Evolutionary conservation across 2,329 filamentous ascomycete genomes (phyloP), one percentile per base, ranked within the genome.

Genomic region (Verticillium dahliae): DNA sequence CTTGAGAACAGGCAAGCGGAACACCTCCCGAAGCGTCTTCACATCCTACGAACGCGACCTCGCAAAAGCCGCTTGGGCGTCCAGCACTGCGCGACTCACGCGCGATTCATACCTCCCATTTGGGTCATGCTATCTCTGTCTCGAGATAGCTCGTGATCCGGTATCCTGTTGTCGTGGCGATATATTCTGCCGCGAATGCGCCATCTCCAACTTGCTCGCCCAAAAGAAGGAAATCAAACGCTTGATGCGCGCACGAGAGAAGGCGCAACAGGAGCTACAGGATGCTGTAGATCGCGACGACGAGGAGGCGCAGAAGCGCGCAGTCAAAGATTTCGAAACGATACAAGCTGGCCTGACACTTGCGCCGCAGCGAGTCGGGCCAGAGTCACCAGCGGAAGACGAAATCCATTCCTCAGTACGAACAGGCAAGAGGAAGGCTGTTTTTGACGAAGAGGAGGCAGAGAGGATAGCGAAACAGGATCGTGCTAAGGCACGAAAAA

Each of bases 101-200:
- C 90, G 94, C 70, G 95, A 98, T 72, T 95, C 91, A 61, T 98
- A 97, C 75, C 86, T 98, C 11, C 89, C 92, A 5, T 97, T 98
- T 73, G 91, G 90, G 60, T 92, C 89, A 27, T 99, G 94, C 78
- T 86, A 89, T 60, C 82, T 99, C 34, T 99, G 94, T 71, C 87
- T 98, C 15, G 85, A 92, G 63, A 85, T 89, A 7, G 90, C 93
- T 22, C 85, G 89, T 35, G 86, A 92, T 56, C 93, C 95, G 0
- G 92, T 97, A 39, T 87, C 91, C 27, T 98, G 94, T 74, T 80
- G 84, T 2, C 85, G 88, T 66, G 94, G 94, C 64, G 93, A 98
- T 74, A 81, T 99, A 14, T 98, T 98, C 78, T 99, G 94, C 74
- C 88, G 92, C 68, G 95, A 98, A 78, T 99, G 94, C 77, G 93